Percentiles rank a stretch among this genome's conserved stretches.
phyloP scores from a whole-genome alignment of 1,284 basidiomycete genomes.

The Rugosomyces carneus region DNA sequence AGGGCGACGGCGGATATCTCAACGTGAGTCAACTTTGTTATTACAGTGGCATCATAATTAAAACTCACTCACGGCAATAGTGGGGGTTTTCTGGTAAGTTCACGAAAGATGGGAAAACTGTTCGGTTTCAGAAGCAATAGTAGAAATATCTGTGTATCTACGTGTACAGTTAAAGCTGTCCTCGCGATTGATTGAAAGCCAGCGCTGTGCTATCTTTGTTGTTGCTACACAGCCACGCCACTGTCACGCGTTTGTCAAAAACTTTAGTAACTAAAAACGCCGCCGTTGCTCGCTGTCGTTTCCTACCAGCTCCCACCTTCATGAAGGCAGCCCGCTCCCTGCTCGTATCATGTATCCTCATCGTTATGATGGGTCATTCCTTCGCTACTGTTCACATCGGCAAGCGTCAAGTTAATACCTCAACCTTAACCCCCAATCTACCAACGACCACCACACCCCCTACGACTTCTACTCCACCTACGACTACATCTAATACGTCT shows the following conservation, averaged over 20 bases:
- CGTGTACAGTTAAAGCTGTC: too few species aligned
- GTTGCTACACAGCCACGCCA: conserved; percentile 16
- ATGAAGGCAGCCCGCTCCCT: conserved; percentile 22
- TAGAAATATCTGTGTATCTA: too few species aligned
- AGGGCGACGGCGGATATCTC: not conserved
- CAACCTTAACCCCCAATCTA: conserved; percentile 10
- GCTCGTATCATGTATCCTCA: conserved; percentile 23
- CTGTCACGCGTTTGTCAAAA: conserved; percentile 16
- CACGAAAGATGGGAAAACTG: too few species aligned
- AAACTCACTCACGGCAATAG: not conserved
- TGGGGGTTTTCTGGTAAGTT: not conserved
- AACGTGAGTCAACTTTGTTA: not conserved
- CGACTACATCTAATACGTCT: conserved; percentile 13
- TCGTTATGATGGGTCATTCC: conserved; percentile 19
- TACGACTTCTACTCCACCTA: conserved; percentile 11
- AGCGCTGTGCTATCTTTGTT: too few species aligned
- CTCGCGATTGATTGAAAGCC: too few species aligned
- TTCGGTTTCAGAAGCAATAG: too few species aligned
- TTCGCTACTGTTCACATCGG: conserved; percentile 17
- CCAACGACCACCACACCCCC: conserved; percentile 8
- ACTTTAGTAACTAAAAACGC: conserved; percentile 9
- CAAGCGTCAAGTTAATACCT: conserved; percentile 13
- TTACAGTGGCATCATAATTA: too few species aligned
- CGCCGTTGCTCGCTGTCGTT: conserved; percentile 3
- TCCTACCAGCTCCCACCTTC: conserved; percentile 8